phyloP scores from a whole-genome alignment of 257 asterid species.

The Buddleja alternifolia region DNA sequence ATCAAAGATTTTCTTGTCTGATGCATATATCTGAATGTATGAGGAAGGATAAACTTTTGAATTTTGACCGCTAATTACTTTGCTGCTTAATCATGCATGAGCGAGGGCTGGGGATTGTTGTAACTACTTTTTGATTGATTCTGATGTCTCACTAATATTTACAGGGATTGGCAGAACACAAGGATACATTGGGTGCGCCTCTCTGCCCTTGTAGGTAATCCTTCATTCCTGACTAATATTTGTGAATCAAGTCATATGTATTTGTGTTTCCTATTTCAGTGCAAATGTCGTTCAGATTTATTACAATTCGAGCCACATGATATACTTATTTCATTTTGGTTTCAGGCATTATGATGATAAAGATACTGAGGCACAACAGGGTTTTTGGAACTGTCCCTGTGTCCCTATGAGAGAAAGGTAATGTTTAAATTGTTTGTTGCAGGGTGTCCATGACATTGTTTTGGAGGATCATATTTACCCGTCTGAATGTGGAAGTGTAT shows the following conservation, averaged over 20 bases:
- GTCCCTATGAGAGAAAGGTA: conserved; percentile 86
- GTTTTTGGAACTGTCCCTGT: conserved; percentile 92
- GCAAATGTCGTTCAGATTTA: background rate
- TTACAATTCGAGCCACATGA: conserved; percentile 46
- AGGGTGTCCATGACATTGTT: conserved; percentile 38
- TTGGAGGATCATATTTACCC: background rate
- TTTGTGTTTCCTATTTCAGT: background rate
- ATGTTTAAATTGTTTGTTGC: conserved; percentile 32
- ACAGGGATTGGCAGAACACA: conserved; percentile 89
- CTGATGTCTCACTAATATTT: conserved; percentile 20
- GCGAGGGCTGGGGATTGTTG: conserved; percentile 1
- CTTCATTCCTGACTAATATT: background rate
- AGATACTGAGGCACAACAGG: conserved; percentile 91
- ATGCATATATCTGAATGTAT: background rate
- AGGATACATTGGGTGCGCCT: conserved; percentile 83
- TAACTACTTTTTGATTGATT: background rate
- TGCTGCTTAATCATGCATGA: conserved; percentile 2
- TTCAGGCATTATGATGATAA: conserved; percentile 86
- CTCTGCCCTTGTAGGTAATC: conserved; percentile 87
- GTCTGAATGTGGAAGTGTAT: background rate
- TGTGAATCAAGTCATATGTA: background rate
- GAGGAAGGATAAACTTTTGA: background rate
- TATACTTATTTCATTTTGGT: conserved; percentile 26
- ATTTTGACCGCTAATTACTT: conserved; percentile 1
- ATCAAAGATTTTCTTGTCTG: conserved; percentile 18